Percentiles rank a stretch among this genome's conserved stretches.
These are phyloP conservation scores for Myxozyma udenii DNA, from an alignment of 805 yeast species.

Conservation along the genomic window DNA sequence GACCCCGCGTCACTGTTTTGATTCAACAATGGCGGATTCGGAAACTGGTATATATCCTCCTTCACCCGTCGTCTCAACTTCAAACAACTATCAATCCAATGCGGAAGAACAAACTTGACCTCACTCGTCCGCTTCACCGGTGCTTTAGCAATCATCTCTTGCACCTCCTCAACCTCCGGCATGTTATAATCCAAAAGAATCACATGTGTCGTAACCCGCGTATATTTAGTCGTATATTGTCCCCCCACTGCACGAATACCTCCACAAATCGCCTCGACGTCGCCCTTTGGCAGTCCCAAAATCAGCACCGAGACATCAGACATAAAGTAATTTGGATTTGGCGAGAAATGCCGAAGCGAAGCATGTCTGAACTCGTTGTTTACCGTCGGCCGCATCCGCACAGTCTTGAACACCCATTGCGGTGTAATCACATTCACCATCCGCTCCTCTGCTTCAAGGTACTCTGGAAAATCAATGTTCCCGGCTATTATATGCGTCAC, in stretches of 20 bases:
- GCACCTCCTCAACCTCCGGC: not conserved
- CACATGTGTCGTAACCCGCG: constrained; percentile 75
- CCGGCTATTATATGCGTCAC: constrained; percentile 47
- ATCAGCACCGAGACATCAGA: constrained; percentile 60
- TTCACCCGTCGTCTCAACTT: constrained; percentile 50
- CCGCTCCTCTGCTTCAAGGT: constrained; percentile 45
- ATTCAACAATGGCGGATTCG: constrained; percentile 34
- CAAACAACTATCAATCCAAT: constrained; percentile 64
- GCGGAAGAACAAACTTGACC: constrained; percentile 60
- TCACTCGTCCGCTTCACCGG: not conserved
- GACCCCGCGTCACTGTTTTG: constrained; percentile 11
- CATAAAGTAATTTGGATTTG: constrained; percentile 66
- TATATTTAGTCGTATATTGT: constrained; percentile 56
- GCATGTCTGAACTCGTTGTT: not conserved
- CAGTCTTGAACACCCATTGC: constrained; percentile 57
- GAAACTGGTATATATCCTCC: constrained; percentile 54
- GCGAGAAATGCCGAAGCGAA: constrained; percentile 56
- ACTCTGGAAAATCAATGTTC: constrained; percentile 53
- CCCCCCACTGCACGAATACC: constrained; percentile 79
- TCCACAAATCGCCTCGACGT: constrained; percentile 63
- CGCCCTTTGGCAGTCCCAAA: constrained; percentile 56
- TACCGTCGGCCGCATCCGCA: constrained; percentile 44
- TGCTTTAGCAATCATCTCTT: not conserved
- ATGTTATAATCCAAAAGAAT: constrained; percentile 35
- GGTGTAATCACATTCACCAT: constrained; percentile 67